Base-by-base conservation (phyloP, 164 flowering plant genomes). In the Malania oleifera region DNA sequence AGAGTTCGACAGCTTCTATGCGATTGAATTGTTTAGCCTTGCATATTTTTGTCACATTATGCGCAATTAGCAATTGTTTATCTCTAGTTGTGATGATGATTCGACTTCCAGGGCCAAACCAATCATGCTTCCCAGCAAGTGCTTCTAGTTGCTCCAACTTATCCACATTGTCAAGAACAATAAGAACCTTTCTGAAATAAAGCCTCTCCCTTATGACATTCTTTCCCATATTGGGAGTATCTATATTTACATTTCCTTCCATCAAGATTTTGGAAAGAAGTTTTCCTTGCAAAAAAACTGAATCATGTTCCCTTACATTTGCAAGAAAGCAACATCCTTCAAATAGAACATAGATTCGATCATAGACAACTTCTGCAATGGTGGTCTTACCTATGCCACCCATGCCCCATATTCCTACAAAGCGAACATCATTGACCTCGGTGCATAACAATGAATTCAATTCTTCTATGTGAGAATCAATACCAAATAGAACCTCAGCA, bases 111-210 rank as follows among this genome's bases (percentile, higher is more conserved):
- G 15, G 18, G 11, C 38, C 24, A 52, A 52, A 52, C 56, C 24
- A 52, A 9, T 31, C 40, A 18, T 19, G 56, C 39, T 31, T 34
- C 10, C 37, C 24, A 7, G 25, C 40, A 2, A 52, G 28, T 29
- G 26, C 56, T 18, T 52, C 17, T 18, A 52, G 31, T 25, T 29
- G 39, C 14, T 52, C 23, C 15, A 2, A 29, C 6, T 52, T 19
- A 34, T 34, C 25, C 56, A 52, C 56, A 31, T 31, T 40, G 31
- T 52, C 56, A 25, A 52, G 39, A 19, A 52, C 40, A 2, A 52
- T 0, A 12, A 52, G 56, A 29, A 29, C 56, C 5, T 8, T 52
- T 52, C 25, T 29, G 15, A 1, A n/a, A n/a, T 15, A 6, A 3
- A 52, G 25, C 13, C 23, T 7, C 13, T 29, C 24, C 14, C 18